Evolutionary conservation across 1,139 yeast genomes (phyloP), one percentile per base, ranked within the genome.

Genomic region (Candida sp.): DNA sequence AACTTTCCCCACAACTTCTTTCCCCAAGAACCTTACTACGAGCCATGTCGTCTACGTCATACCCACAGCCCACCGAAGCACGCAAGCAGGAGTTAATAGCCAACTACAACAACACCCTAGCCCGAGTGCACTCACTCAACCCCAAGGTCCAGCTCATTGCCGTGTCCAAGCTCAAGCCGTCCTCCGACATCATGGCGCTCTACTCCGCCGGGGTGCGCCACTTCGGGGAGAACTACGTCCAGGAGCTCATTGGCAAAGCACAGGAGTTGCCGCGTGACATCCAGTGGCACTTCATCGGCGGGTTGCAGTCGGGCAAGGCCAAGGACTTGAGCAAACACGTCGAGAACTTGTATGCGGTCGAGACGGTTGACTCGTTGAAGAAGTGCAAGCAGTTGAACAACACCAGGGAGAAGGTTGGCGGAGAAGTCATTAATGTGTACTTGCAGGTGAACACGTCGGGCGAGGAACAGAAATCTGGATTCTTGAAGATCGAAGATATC

Each of bases 141-240:
- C 56, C 81, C 1, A 59, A 64, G 9, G 81, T 82, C 2, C 62
- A 72, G 17, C 67, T 85, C 12, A 77, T 90, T 7, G 94, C 96
- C 0, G 99, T 94, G 0, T 92, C 98, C 12, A 94, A 94, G 63
- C 79, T 89, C 58, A 92, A 93, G 66, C 98, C 98, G 0, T 86
- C 91, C 0, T 82, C 87, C 47, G 98, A 94, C 65, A 86, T 94
- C 49, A 72, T 81, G 67, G 89, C 90, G 0, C 72, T 94, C 27
- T 93, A 94, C 64, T 86, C 90, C 51, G 70, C 68, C 34, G 98
- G 98, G 1, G 92, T 90, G 31, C 88, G 97, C 58, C 96, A 93
- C 66, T 94, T 94, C 69, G 99, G 99, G 4, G 99, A 94, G 65
- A 96, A 96, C 70, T 96, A 96, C 66, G 97, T 91, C n/a, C 99